phyloP scores from a whole-genome alignment of 108 stramenopile species.

The Licmophora abbreviata region DNA sequence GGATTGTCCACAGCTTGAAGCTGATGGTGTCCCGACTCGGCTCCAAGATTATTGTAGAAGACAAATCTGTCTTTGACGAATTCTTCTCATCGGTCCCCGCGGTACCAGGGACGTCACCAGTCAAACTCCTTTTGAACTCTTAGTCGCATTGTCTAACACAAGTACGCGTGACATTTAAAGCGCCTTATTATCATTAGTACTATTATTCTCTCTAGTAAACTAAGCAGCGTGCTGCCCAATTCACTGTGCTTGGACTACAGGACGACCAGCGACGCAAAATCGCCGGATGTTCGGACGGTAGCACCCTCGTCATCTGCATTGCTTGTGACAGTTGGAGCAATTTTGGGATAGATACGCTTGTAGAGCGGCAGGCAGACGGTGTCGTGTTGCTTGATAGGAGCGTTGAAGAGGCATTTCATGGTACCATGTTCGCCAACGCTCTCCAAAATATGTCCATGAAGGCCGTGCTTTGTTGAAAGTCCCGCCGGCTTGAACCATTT shows the following conservation, averaged over 20 bases:
- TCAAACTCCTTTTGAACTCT: too few species aligned
- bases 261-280: too few species aligned
- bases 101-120: too few species aligned
- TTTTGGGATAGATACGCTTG: slow-evolving; percentile 98
- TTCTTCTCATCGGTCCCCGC: too few species aligned
- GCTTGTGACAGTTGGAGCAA: slow-evolving; percentile 33
- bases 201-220: background rate
- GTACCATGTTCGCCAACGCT: slow-evolving; percentile 98
- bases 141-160: too few species aligned
- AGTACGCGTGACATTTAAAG: too few species aligned
- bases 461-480: slow-evolving; percentile 92
- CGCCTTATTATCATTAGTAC: background rate
- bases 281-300: too few species aligned
- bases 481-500: slow-evolving; percentile 98
- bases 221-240: background rate
- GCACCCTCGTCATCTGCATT: background rate
- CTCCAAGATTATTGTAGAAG: slow-evolving; percentile 11
- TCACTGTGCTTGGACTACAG: background rate
- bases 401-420: slow-evolving; percentile 98
- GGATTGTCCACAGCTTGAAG: slow-evolving; percentile 29
- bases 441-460: slow-evolving; percentile 91
- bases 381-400: slow-evolving; percentile 96
- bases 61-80: slow-evolving; percentile 16
- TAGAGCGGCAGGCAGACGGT: slow-evolving; percentile 95
- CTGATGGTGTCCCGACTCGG: slow-evolving; percentile 39